Conservation (phyloP, 2,329 filamentous ascomycete species). For the Zymoseptoria crescenta region DNA sequence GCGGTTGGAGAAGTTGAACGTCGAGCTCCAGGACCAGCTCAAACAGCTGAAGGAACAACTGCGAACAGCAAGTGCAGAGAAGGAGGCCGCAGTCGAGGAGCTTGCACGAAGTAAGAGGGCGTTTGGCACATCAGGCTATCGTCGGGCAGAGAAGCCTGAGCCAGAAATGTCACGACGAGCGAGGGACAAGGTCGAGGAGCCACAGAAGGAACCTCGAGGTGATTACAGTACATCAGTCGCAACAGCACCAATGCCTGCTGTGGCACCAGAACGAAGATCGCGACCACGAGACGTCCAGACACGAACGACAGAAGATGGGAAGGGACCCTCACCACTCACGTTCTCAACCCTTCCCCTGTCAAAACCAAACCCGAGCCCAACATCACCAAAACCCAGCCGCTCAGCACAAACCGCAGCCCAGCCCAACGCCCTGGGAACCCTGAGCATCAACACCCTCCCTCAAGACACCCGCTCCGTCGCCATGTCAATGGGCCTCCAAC, state of each 20-base stretch:
- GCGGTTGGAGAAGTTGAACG: slow-evolving; percentile 55
- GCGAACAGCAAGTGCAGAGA: slow-evolving; percentile 3
- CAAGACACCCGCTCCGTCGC: slow-evolving; percentile 10
- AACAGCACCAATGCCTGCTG: neutral
- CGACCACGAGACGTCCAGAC: slow-evolving; percentile 5
- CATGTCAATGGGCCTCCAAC: slow-evolving; percentile 15
- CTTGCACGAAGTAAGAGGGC: slow-evolving; percentile 8
- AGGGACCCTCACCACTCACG: slow-evolving; percentile 18
- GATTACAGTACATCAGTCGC: neutral
- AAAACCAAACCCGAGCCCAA: slow-evolving; percentile 5
- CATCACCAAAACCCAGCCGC: slow-evolving; percentile 13
- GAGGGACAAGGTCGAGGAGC: neutral
- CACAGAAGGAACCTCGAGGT: neutral
- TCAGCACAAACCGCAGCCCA: slow-evolving; percentile 20
- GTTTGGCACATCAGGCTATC: slow-evolving; percentile 5
- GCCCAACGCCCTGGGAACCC: slow-evolving; percentile 22
- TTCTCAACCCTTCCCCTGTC: slow-evolving; percentile 8
- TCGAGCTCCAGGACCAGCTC: slow-evolving; percentile 54
- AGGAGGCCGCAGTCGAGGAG: slow-evolving; percentile 6
- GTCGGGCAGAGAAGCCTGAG: slow-evolving; percentile 5
- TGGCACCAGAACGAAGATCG: slow-evolving; percentile 1
- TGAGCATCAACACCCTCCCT: slow-evolving; percentile 23
- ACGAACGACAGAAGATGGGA: slow-evolving; percentile 17
- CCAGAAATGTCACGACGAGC: neutral
- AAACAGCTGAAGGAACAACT: slow-evolving; percentile 33